Evolutionary conservation across 441 rosid species (phyloP), one percentile per base, ranked within the genome.

Genomic region (Erysimum pusillum): DNA sequence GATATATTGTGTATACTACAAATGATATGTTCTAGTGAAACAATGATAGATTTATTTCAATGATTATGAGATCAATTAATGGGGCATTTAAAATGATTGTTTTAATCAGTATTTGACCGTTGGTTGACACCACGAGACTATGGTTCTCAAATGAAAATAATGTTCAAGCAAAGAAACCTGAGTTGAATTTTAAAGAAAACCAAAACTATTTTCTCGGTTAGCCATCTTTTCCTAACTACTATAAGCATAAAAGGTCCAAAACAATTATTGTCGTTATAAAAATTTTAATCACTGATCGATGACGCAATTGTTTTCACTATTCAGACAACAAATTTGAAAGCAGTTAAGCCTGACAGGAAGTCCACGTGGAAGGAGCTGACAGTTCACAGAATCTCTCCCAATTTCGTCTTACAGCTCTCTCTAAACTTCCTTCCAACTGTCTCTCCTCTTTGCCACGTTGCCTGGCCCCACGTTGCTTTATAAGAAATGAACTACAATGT

Each of bases 281-380:
- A 7, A 9, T 6, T 63, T 7, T 0, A 63, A 45, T 45, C 18
- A 49, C 1, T 49, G 42, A 49, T 52, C 32, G 31, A 36, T 1
- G 60, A 35, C 18, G 22, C 17, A 34, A 32, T 48, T 51, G 44
- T 49, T 48, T 34, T 32, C 44, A 67, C 28, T 5, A 10, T 39
- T 42, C 14, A 57, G 39, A 57, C 35, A 36, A 67, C 35, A 17
- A 48, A 48, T 34, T 65, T 12, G 67, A 66, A 58, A 74, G 71
- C 57, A 56, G 77, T 25, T 65, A 74, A 57, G 72, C 12, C 73
- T 81, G 63, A 76, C 34, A 83, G 79, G 28, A 81, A 82, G 82
- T 87, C 85, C 85, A 77, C 85, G 84, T 87, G 87, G 82, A 78
- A 51, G 67, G 61, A 69, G 54, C 73, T 76, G 87, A 86, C 87